These are phyloP conservation scores for Boletus sensibilis DNA, from an alignment of 768 basidiomycete species.

Conservation along the genomic window DNA sequence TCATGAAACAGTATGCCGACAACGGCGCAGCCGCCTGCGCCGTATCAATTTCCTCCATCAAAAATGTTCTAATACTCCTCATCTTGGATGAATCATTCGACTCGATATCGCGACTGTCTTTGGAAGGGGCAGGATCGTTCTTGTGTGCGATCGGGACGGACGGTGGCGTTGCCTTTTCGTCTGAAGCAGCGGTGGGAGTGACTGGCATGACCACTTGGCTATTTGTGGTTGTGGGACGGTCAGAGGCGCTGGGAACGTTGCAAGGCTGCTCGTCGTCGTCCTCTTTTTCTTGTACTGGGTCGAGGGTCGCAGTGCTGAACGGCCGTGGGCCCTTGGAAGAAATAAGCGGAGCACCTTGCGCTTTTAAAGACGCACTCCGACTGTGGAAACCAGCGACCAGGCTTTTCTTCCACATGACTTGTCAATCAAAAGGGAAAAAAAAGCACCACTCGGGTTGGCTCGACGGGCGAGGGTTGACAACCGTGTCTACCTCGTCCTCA, in stretches of 20 bases:
- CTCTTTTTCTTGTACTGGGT: conserved; percentile 12
- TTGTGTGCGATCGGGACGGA: not conserved
- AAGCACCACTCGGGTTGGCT: not conserved
- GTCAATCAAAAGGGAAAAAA: not conserved
- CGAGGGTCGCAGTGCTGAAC: conserved; percentile 4
- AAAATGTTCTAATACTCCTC: conserved; percentile 8
- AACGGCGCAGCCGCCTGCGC: conserved; percentile 48
- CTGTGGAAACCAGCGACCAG: conserved; percentile 16
- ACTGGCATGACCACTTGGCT: not conserved
- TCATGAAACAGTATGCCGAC: conserved; percentile 74
- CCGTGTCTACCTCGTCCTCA: not conserved
- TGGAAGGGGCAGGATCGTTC: not conserved
- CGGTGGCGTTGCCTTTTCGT: not conserved
- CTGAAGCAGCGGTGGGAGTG: not conserved
- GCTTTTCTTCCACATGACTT: conserved; percentile 14
- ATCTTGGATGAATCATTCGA: conserved; percentile 1
- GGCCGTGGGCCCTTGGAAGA: conserved; percentile 1
- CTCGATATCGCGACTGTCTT: conserved; percentile 17
- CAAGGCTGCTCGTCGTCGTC: not conserved
- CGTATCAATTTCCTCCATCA: conserved; percentile 28
- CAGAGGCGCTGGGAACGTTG: not conserved
- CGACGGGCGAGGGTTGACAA: not conserved
- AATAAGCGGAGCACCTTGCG: conserved; percentile 20
- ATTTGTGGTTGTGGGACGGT: not conserved
- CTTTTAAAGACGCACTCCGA: not conserved